Conservation (phyloP, 805 yeast genomes). For the Kodamaea lidongshanica region DNA sequence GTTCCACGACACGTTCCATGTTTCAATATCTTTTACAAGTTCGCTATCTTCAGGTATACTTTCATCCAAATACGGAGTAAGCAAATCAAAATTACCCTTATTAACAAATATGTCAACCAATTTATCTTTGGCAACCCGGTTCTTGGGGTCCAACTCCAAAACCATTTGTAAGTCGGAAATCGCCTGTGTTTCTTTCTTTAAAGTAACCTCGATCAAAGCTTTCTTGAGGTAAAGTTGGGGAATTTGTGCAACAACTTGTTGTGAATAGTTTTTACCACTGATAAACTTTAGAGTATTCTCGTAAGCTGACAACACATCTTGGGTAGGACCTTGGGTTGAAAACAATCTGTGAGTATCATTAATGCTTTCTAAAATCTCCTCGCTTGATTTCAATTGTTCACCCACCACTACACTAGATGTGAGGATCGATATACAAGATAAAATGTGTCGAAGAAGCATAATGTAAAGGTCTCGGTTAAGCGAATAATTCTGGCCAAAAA, state of each 20-base stretch:
- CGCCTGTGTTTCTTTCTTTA: slow-evolving; percentile 51
- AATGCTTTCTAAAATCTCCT: slow-evolving; percentile 5
- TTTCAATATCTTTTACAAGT: slow-evolving; percentile 11
- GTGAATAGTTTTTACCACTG: slow-evolving; percentile 4
- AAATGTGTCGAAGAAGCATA: no score
- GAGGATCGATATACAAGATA: no score
- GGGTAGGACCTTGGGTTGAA: slow-evolving; percentile 26
- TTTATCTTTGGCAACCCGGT: slow-evolving; percentile 44
- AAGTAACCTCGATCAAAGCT: slow-evolving; percentile 54
- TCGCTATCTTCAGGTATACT: slow-evolving; percentile 1
- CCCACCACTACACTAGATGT: no score
- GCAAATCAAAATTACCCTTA: slow-evolving; percentile 42
- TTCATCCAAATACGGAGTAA: slow-evolving; percentile 3
- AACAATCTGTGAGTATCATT: slow-evolving; percentile 12
- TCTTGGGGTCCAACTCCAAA: slow-evolving; percentile 34
- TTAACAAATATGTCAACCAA: slow-evolving; percentile 45
- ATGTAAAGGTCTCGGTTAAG: no score
- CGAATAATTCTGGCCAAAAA: no score
- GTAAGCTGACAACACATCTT: slow-evolving; percentile 21
- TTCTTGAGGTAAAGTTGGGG: slow-evolving; percentile 50
- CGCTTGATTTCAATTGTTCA: no score
- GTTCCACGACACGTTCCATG: slow-evolving; percentile 14
- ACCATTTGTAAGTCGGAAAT: slow-evolving; percentile 47
- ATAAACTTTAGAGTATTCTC: slow-evolving; percentile 9
- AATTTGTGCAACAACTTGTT: slow-evolving; percentile 14